Conservation (phyloP, 805 yeast species). For the Candida rishiriensis region DNA sequence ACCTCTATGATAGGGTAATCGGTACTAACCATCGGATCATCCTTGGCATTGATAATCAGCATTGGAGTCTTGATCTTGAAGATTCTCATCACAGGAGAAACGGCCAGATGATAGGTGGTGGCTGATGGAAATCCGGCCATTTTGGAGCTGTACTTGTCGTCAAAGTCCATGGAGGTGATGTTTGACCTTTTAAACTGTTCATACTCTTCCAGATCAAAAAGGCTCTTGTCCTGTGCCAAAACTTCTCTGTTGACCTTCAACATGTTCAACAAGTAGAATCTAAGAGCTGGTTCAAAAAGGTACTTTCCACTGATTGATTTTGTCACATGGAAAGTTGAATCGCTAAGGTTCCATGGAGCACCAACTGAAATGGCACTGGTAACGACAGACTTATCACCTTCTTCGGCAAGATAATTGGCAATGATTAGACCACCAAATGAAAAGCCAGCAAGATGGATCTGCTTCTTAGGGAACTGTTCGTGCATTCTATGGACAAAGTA, state of each 20-base stretch:
- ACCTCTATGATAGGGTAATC: conserved; percentile 50
- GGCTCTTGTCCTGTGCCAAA: conserved; percentile 27
- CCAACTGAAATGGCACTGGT: conserved; percentile 58
- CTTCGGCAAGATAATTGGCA: conserved; percentile 69
- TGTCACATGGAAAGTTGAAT: conserved; percentile 43
- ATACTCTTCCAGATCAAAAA: conserved; percentile 20
- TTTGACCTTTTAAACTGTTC: conserved; percentile 31
- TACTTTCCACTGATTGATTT: conserved; percentile 34
- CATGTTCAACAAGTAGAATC: conserved; percentile 37
- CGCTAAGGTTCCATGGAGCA: conserved; percentile 70
- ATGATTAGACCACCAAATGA: conserved; percentile 69
- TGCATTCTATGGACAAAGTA: conserved; percentile 49
- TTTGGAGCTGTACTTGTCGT: conserved; percentile 55
- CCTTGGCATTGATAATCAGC: conserved; percentile 53
- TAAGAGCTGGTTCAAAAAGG: conserved; percentile 38
- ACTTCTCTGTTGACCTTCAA: conserved; percentile 40
- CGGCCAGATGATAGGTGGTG: conserved; percentile 58
- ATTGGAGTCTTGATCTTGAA: conserved; percentile 57
- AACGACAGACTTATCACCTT: conserved; percentile 46
- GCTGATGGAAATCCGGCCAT: conserved; percentile 61
- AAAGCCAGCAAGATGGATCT: conserved; percentile 62
- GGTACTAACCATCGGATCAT: conserved; percentile 63
- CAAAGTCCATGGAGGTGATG: conserved; percentile 51
- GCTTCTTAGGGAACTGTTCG: conserved; percentile 53
- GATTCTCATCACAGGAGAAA: conserved; percentile 56